phyloP scores from a whole-genome alignment of 140 eudicot genomes.

The Erigeron philadelphicus region DNA sequence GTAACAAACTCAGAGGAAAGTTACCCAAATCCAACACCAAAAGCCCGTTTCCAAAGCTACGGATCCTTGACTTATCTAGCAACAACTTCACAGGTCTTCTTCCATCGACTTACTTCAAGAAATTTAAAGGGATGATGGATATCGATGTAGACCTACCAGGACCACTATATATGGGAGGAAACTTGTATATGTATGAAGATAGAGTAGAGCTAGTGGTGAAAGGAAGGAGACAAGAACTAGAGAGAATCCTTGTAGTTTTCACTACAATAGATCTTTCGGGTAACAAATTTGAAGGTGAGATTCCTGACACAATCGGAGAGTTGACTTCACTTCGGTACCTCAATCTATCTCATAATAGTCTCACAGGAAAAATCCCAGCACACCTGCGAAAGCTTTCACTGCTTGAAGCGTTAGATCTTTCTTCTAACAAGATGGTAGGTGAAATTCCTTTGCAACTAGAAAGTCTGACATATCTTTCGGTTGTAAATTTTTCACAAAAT shows the following conservation, averaged over 20 bases:
- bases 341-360: slow-evolving; percentile 37
- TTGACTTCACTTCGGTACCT: slow-evolving; percentile 29
- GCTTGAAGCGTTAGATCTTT: slow-evolving; percentile 41
- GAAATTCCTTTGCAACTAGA: slow-evolving; percentile 29
- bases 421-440: slow-evolving; percentile 32
- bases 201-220: slow-evolving; percentile 22
- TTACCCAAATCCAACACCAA: slow-evolving; percentile 8
- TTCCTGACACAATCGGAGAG: slow-evolving; percentile 28
- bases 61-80: slow-evolving; percentile 38
- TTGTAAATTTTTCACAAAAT: slow-evolving; percentile 35
- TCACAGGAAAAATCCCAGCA: slow-evolving; percentile 29
- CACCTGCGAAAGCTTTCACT: slow-evolving; percentile 14
- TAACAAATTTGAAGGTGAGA: slow-evolving; percentile 37
- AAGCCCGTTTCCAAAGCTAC: slow-evolving; percentile 30
- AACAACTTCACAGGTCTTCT: slow-evolving; percentile 32
- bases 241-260: slow-evolving; percentile 27
- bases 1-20: slow-evolving; percentile 33
- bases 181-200: slow-evolving; percentile 13
- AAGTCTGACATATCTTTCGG: slow-evolving; percentile 26
- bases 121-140: slow-evolving; percentile 21
- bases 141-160: slow-evolving; percentile 6
- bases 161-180: slow-evolving; percentile 25
- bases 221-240: slow-evolving; percentile 23
- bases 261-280: slow-evolving; percentile 38
- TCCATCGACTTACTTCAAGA: slow-evolving; percentile 23